phyloP scores from a whole-genome alignment of 495 filamentous ascomycete species.

The Pseudoneurospora amorphoporcata region DNA sequence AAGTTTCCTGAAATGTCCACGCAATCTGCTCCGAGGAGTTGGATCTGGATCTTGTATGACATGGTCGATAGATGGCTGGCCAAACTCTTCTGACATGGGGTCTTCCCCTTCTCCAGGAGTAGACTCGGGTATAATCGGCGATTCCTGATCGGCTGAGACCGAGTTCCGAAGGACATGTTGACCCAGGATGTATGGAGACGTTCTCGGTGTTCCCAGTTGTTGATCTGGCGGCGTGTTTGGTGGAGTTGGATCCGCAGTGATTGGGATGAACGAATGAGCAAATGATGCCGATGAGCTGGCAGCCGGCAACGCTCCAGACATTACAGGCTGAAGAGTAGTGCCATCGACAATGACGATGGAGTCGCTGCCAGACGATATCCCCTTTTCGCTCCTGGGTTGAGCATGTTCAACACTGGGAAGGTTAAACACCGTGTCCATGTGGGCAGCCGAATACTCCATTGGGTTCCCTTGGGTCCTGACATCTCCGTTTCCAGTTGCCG shows the following conservation, averaged over 20 bases:
- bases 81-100: constrained; percentile 20
- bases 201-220: constrained; percentile 31
- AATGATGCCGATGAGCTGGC: constrained; percentile 39
- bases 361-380: constrained; percentile 65
- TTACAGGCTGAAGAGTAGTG: constrained; percentile 34
- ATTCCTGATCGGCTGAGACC: constrained; percentile 22
- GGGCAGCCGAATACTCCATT: constrained; percentile 29
- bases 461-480: constrained; percentile 2
- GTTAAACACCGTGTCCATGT: constrained; percentile 23
- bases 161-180: constrained; percentile 27
- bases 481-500: constrained; percentile 1
- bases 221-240: constrained; percentile 42
- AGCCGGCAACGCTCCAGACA: constrained; percentile 36
- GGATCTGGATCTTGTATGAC: constrained; percentile 13
- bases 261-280: constrained; percentile 35
- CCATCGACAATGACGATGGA: constrained; percentile 86
- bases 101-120: constrained; percentile 18
- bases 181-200: constrained; percentile 41
- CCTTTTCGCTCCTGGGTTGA: constrained; percentile 34
- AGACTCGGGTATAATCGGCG: constrained; percentile 31
- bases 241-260: constrained; percentile 38
- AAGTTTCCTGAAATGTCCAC: constrained; percentile 26
- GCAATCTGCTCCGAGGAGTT: constrained; percentile 26
- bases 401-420: constrained; percentile 8
- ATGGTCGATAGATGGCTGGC: constrained; percentile 25